These are phyloP conservation scores for Theobroma grandiflorum DNA, from an alignment of 441 rosid species.

Conservation along the genomic window DNA sequence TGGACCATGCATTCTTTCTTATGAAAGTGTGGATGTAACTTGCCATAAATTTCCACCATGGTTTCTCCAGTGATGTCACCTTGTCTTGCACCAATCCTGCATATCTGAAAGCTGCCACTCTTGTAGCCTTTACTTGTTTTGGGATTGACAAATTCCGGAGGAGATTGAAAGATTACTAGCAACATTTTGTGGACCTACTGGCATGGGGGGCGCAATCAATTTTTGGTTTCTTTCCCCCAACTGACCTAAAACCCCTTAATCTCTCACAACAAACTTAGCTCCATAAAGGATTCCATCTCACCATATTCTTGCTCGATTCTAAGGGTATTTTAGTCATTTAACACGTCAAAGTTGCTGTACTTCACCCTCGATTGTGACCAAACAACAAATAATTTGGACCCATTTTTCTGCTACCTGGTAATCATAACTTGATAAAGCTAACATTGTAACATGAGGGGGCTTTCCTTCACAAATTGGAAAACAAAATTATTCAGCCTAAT, in stretches of 20 bases:
- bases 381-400: slow-evolving; percentile 24
- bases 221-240: background rate
- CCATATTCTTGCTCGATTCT: background rate
- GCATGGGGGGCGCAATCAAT: background rate
- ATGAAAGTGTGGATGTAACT: slow-evolving; percentile 28
- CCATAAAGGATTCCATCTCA: background rate
- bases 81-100: slow-evolving; percentile 27
- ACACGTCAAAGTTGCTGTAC: background rate
- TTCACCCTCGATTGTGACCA: slow-evolving; percentile 25
- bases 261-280: background rate
- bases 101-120: slow-evolving; percentile 18
- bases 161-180: slow-evolving; percentile 18
- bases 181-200: slow-evolving; percentile 24
- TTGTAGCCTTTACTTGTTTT: slow-evolving; percentile 22
- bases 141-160: slow-evolving; percentile 22
- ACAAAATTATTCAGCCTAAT: slow-evolving; percentile 14
- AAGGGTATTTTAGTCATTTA: background rate
- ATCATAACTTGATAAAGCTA: slow-evolving; percentile 18
- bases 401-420: slow-evolving; percentile 7
- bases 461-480: background rate
- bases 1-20: slow-evolving; percentile 22
- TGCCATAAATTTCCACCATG: slow-evolving; percentile 18
- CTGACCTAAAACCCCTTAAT: slow-evolving; percentile 15
- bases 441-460: slow-evolving; percentile 5
- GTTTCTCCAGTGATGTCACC: slow-evolving; percentile 10